Evolutionary conservation across 768 basidiomycete species (phyloP), one percentile per base, ranked within the genome.

Genomic region (Boletus subparvulus): DNA sequence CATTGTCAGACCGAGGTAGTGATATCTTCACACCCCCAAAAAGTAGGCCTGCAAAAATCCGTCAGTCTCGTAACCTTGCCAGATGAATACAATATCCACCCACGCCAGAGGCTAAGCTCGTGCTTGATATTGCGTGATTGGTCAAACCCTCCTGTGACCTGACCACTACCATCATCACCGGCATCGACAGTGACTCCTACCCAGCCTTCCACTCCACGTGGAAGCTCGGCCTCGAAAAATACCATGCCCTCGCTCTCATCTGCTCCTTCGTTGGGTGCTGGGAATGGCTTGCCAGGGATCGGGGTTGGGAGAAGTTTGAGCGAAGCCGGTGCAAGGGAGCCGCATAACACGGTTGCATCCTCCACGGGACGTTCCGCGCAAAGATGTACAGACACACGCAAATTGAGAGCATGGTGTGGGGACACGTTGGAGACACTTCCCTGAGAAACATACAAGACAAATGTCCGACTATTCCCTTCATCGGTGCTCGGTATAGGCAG

Each of bases 231-330:
- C 64, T 87, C 85, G 63, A 82, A 90, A 26, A 86, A 71, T 5
- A 85, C 85, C 2, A 87, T 75, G 0, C 88, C 89, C 54, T 90
- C 89, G 10, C 86, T 87, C 67, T 92, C 88, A 50, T 89, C 87
- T 0, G 80, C 69, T 0, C 90, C 90, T 69, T 87, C 84, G 16
- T 81, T 70, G 14, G 88, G 86, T 0, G 81, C 72, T 6, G 90
- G 91, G 61, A 91, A 92, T 12, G 74, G 69, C 41, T 69, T 72
- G 3, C 78, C 82, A 12, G 77, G 74, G 11, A 76, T 62, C 26
- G 87, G 84, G 61, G 78, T 78, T 1, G 91, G 91, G 9, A 93
- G 73, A 8, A 90, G 78, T 65, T 79, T 84, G 28, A 89, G 73
- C 4, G 73, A 73, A 5, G 64, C 61, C 2, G 90, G 86, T 35